Base-by-base conservation (phyloP, 805 yeast species). In the Candida stauntonica region DNA sequence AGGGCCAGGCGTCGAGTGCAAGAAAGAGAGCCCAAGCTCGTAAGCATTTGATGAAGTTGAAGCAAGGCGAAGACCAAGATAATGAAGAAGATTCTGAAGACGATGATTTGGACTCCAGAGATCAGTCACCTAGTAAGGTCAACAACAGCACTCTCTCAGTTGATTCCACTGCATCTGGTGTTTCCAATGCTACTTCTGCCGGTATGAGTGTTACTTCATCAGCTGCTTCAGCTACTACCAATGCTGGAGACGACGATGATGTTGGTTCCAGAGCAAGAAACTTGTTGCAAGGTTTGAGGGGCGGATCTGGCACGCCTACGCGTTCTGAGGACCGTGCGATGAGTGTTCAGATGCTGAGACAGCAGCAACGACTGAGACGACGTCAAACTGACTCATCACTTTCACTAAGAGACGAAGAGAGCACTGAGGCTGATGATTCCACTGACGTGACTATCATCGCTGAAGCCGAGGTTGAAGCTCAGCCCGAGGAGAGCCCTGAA, bases 1-100 rank as follows among this genome's bases (percentile, higher is more conserved):
- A 79, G 45, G 79, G 86, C 5, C 93, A 88, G 45, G 77, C 93
- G 1, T 67, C 86, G 2, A 75, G 87, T 4, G 94, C 95, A 0
- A 70, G 95, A 51, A 77, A 86, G 51, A 70, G 93, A 38, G 95
- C 91, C 1, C 67, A 80, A 50, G 82, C 86, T 40, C 75, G 88
- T 47, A 79, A 72, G 54, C 81, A 79, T 36, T 59, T 78, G 49
- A 50, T 71, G 42, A 75, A 71, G 29, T 61, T 61, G 29, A 55
- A 59, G 34, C 52, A 54, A 5, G 45, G 42, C 5, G 42, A 39
- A 14, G 49, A 32, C n/a, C 57, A 41, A 15, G 54, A 46, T 7
- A 36, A 39, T 20, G 52, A 39, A 14, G 48, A 31, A 26, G 39
- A 48, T 35, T 33, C 38, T 39, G 48, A 48, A 5, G 56, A 48